Conservation (phyloP, 805 yeast genomes). For the Hanseniaspora hatyaiensis region DNA sequence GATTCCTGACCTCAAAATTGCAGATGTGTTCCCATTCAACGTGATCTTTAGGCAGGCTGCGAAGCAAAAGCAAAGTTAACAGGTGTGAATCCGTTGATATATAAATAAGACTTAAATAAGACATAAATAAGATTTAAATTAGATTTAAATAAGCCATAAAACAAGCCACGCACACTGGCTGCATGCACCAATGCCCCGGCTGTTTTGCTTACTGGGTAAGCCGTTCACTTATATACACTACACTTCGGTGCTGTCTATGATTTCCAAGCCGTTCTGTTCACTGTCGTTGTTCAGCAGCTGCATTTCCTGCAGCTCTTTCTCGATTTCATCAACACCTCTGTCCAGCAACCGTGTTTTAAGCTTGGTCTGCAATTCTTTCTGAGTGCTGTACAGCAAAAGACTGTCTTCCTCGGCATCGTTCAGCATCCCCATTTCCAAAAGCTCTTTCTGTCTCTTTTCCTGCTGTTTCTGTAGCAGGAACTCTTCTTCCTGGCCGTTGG, state of each 20-base stretch:
- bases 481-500: conserved; percentile 16
- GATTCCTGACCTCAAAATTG: neutral
- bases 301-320: conserved; percentile 12
- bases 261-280: neutral
- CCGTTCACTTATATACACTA: neutral
- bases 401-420: neutral
- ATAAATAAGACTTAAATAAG: neutral
- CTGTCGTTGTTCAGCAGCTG: neutral
- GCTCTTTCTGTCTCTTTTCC: conserved; percentile 14
- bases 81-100: too few species aligned
- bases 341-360: conserved; percentile 24
- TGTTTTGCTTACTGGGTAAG: too few species aligned
- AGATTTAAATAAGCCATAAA: neutral
- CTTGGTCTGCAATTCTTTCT: conserved; percentile 26
- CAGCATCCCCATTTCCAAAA: conserved; percentile 1
- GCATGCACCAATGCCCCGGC: too few species aligned
- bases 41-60: neutral
- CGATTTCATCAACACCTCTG: conserved; percentile 24
- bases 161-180: too few species aligned
- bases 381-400: conserved; percentile 21
- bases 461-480: conserved; percentile 14
- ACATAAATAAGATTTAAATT: neutral
- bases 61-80: too few species aligned
- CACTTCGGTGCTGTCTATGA: neutral
- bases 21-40: conserved; percentile 17